phyloP scores from a whole-genome alignment of 2,329 filamentous ascomycete genomes.

The Calonectria pseudoreteaudii region DNA sequence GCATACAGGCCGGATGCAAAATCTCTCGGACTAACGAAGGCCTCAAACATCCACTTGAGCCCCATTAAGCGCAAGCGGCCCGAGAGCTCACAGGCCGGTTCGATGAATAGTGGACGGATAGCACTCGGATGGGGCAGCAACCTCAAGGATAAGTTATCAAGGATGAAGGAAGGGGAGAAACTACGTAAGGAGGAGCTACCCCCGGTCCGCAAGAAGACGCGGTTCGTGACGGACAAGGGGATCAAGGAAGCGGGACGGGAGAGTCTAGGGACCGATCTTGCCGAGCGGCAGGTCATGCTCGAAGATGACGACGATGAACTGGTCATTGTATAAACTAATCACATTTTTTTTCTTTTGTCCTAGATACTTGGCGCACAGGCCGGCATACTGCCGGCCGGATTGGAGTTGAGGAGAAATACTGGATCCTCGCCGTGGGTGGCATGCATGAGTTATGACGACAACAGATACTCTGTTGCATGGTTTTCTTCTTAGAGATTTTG shows the following conservation, averaged over 20 bases:
- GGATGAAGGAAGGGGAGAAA: slow-evolving; percentile 72
- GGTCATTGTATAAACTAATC: slow-evolving; percentile 55
- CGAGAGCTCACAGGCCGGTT: slow-evolving; percentile 50
- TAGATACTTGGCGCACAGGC: slow-evolving; percentile 33
- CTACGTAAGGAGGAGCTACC: slow-evolving; percentile 50
- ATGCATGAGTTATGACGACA: slow-evolving; percentile 40
- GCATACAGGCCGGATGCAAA: slow-evolving; percentile 56
- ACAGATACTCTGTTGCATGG: slow-evolving; percentile 30
- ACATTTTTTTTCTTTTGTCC: slow-evolving; percentile 18
- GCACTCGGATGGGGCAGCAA: slow-evolving; percentile 69
- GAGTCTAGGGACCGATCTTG: slow-evolving; percentile 70
- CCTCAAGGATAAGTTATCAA: slow-evolving; percentile 66
- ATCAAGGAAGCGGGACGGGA: slow-evolving; percentile 83
- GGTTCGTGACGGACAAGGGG: slow-evolving; percentile 83
- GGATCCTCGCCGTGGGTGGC: slow-evolving; percentile 23
- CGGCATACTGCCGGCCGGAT: slow-evolving; percentile 30
- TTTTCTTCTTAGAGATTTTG: slow-evolving; percentile 27
- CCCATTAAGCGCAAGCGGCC: slow-evolving; percentile 72
- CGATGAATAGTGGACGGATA: slow-evolving; percentile 40
- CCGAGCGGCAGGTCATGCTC: slow-evolving; percentile 49
- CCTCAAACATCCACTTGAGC: slow-evolving; percentile 65
- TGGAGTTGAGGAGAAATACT: slow-evolving; percentile 34
- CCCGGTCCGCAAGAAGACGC: slow-evolving; percentile 77
- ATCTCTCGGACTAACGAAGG: slow-evolving; percentile 49
- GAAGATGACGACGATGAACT: slow-evolving; percentile 65